These are phyloP conservation scores for Leccinellum rugosiceps DNA, from an alignment of 768 basidiomycete genomes.

Conservation along the genomic window DNA sequence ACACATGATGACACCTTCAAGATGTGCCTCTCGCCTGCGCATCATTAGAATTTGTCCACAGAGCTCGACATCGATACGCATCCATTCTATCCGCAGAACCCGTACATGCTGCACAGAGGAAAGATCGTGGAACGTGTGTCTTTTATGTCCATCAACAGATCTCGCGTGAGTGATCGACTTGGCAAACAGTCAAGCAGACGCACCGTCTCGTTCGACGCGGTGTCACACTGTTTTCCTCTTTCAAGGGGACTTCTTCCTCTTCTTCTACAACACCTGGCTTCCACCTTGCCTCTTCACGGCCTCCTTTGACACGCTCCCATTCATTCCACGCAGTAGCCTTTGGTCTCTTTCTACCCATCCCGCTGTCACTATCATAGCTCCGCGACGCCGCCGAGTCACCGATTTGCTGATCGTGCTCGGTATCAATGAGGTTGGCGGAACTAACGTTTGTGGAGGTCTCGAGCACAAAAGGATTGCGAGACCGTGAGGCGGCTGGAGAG, in stretches of 20 bases:
- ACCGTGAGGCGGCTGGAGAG: conserved; percentile 23
- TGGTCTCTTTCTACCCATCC: conserved; percentile 15
- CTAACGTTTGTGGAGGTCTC: conserved; percentile 29
- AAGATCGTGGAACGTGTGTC: conserved; percentile 67
- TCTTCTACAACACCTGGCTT: conserved; percentile 16
- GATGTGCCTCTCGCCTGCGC: conserved; percentile 62
- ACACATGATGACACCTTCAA: conserved; percentile 59
- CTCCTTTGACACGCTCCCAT: conserved; percentile 25
- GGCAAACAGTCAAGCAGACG: conserved; percentile 1
- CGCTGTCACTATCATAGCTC: background rate
- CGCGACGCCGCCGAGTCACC: conserved; percentile 2
- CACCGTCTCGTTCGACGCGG: conserved; percentile 28
- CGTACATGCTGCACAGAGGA: conserved; percentile 44
- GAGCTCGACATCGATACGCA: conserved; percentile 78
- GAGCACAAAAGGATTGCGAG: conserved; percentile 22
- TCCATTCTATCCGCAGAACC: conserved; percentile 55
- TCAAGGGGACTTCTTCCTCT: background rate
- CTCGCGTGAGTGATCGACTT: background rate
- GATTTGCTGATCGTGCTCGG: conserved; percentile 15
- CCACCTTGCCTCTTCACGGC: conserved; percentile 18
- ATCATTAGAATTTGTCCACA: conserved; percentile 72
- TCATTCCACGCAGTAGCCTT: conserved; percentile 52
- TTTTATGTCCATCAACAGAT: conserved; percentile 33
- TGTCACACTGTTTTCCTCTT: conserved; percentile 7
- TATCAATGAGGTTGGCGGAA: conserved; percentile 22